Percentiles rank a stretch among this genome's conserved stretches.
These are phyloP conservation scores for Vitis hybrid DNA, from an alignment of 177 flowering plant genomes.

Conservation along the genomic window DNA sequence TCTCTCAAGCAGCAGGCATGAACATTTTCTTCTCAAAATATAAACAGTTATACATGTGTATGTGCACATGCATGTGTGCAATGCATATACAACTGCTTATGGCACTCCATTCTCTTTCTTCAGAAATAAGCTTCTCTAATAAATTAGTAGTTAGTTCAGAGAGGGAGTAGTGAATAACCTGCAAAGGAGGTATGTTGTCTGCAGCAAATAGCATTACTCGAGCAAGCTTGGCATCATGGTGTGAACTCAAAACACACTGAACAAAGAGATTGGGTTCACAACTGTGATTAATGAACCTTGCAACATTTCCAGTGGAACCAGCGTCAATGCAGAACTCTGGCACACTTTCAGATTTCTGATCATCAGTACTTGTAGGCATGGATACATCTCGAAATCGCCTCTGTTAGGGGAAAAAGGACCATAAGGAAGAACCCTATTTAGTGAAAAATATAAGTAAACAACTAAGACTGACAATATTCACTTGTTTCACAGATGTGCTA, in stretches of 20 bases:
- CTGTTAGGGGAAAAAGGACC: slow-evolving; percentile 27
- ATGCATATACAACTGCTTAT: no score
- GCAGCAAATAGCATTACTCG: slow-evolving; percentile 78
- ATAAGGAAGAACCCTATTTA: background rate
- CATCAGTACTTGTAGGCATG: slow-evolving; percentile 19
- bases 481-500: no score
- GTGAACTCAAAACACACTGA: slow-evolving; percentile 77
- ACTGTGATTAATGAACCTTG: slow-evolving; percentile 89
- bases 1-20: no score
- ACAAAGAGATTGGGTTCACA: slow-evolving; percentile 91
- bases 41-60: no score
- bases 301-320: slow-evolving; percentile 59
- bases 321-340: slow-evolving; percentile 91
- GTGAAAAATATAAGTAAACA: background rate
- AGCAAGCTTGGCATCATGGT: slow-evolving; percentile 74
- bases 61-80: no score
- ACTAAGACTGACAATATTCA: background rate
- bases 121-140: background rate
- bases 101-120: no score
- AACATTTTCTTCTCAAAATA: no score
- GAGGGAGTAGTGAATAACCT: slow-evolving; percentile 40
- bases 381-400: slow-evolving; percentile 29
- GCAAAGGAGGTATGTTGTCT: slow-evolving; percentile 80
- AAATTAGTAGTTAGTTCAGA: background rate
- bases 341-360: slow-evolving; percentile 37